Evolutionary conservation across 768 basidiomycete species (phyloP), one percentile per base, ranked within the genome.

Genomic region (Ephemerocybe angulata): DNA sequence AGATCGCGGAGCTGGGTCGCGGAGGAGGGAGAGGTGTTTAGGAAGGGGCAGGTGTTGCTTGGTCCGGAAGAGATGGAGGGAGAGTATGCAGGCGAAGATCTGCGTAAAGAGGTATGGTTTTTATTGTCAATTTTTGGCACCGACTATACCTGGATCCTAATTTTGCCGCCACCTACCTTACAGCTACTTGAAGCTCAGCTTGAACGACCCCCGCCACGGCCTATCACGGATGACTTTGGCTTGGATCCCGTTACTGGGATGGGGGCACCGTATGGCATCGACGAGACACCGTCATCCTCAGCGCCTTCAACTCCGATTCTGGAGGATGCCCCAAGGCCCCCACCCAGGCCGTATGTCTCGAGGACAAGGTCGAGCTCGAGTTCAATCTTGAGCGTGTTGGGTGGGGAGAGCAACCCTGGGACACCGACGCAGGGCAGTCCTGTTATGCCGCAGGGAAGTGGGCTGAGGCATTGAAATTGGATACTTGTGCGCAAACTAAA

Each of bases 11-110:
- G 78, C 50, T 91, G 90, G 87, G 88, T 95, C 0, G 90, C 85
- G 53, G 97, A 98, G 67, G 97, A 99, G 67, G 93, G 93, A 0
- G 96, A 98, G 70, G 88, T 98, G 37, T 98, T 98, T 75, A 78
- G 95, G 38, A 95, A 96, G 65, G 93, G 94, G 0, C 84, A 80
- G 10, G 87, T 86, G 3, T 74, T 98, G 19, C 75, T 92, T 8
- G 86, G 86, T 1, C 84, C 84, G 7, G 90, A 88, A 61, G 92
- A 95, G 68, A 89, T 93, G 83, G 93, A 94, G 62, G 86, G 84
- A 0, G 93, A 93, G 62, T 91, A 87, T 63, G 89, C 84, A 15
- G 91, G 93, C 0, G 95, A 98, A 65, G 91, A 93, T 38, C 72
- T 98, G 53, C 83, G 89, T 59, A 85, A 83, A 62, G 88, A 91